Evolutionary conservation across 306 rosid genomes (phyloP).

Genomic region (Trifolium subterraneum): DNA sequence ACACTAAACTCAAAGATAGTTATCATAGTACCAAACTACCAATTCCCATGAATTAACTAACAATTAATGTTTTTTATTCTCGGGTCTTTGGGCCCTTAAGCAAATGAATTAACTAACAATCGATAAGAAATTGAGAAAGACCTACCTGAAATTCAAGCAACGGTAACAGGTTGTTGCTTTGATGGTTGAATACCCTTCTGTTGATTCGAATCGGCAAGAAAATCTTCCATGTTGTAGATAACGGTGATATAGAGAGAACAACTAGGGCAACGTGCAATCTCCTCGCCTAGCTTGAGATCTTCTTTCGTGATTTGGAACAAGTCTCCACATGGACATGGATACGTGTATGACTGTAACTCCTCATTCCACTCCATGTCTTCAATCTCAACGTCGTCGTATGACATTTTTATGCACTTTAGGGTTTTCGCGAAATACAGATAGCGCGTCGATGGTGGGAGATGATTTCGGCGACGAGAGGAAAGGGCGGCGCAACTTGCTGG

Average conservation of each 20-base stretch:
- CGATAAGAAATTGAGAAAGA: constrained; percentile 9
- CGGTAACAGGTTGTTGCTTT: constrained; percentile 57
- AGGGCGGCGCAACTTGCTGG: too few species aligned
- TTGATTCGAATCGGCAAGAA: constrained; percentile 51
- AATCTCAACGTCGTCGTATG: constrained; percentile 96
- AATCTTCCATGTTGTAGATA: constrained; percentile 85
- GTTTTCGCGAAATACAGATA: neutral
- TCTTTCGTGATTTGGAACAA: constrained; percentile 88
- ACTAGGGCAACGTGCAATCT: constrained; percentile 97
- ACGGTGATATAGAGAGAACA: constrained; percentile 95
- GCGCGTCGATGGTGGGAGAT: too few species aligned
- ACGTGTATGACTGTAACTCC: constrained; percentile 79
- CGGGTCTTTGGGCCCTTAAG: too few species aligned
- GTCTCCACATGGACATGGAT: constrained; percentile 98
- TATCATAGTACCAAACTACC: neutral
- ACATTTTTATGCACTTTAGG: constrained; percentile 53
- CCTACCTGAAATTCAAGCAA: constrained; percentile 74
- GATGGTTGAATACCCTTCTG: constrained; percentile 54
- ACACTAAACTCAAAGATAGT: neutral
- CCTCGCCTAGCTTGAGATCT: constrained; percentile 89
- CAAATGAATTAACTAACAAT: too few species aligned
- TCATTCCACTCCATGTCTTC: constrained; percentile 99
- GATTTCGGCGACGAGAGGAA: too few species aligned
- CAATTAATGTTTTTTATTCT: neutral
- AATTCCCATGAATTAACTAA: neutral